Base-by-base conservation (phyloP, 208 protist genomes). In the Naegleria gruberi region DNA sequence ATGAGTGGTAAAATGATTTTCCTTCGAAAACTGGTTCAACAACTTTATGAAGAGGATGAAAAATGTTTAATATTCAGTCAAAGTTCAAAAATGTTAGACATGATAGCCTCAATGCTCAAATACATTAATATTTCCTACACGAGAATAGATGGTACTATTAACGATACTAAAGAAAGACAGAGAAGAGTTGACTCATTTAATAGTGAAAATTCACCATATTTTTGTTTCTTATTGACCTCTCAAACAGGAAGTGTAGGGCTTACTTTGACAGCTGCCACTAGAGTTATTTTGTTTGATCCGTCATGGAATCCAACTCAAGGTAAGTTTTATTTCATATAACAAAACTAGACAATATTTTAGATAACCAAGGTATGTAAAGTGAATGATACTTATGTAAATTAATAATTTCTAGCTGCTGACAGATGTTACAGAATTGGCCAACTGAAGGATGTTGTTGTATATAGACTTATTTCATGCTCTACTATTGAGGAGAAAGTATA, bases 401-500 rank as follows among this genome's bases (percentile, higher is more conserved):
- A 23, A 7, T 17, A 23, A 57, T 45, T 19, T 55, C 4, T 94
- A 98, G 82, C 81, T 12, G 81, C 42, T 34, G 98, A 99, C 90
- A 94, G 98, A 89, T 97, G 97, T n/a, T 98, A 99, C 94, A 95
- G 98, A 91, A 98, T 99, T 82, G 98, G 98, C 30, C 98, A 99
- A 92, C 96, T 90, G 65, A 96, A 95, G 90, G 97, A 99, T 44
- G 98, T 99, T 0, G 91, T 93, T 7, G 94, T 99, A 44, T 99
- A 96, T 90, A 95, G 98, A 82, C 95, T 99, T 46, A 94, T 99
- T 34, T 98, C 97, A 8, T 96, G 97, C 86, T 95, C 95, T 10
- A 98, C 98, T 17, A 97, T 99, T 44, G 98, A 99, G 94, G 98
- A 99, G 92, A 99, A 99, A 92, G 95, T 99, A 30, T 99, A 99